Base-by-base conservation (phyloP, 1,284 basidiomycete species). In the Ustilago crameri region DNA sequence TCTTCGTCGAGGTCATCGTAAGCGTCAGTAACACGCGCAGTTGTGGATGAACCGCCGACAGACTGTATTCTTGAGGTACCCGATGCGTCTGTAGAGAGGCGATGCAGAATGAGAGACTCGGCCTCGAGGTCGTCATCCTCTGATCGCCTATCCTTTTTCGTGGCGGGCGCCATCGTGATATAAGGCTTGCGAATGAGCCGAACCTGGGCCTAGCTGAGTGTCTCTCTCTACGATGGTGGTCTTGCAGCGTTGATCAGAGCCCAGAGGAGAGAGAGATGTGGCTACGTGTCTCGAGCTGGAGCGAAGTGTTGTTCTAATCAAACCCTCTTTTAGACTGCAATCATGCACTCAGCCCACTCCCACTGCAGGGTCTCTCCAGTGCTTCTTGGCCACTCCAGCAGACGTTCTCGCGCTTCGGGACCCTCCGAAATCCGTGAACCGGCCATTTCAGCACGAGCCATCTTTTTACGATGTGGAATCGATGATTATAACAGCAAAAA, bases 21-120 rank as follows among this genome's bases (percentile, higher is more conserved):
- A 5, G 60, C 70, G 20, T 73, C 70, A 4, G 70, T 68, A 9
- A 61, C 64, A 17, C 70, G 62, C 3, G 64, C 32, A 3, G 30
- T 45, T 3, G 56, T 27, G n/a, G 12, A 40, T 9, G 50, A 35
- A 34, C 34, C 34, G 22, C 59, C 59, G 9, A 59, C 37, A 1
- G 64, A 55, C 38, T 58, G 64, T 15, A 73, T 64, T 2, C 56
- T 43, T 9, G 60, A 56, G 15, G 42, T 42, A 18, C 66, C 71
- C 1, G 56, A 50, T 7, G 59, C 58, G 40, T 69, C 71, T 49
- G 65, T 69, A 34, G 61, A 62, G 42, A 74, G 44, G 10, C 66
- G 65, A 23, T 74, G 71, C 3, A 74, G 62, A 27, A 74, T 69
- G 30, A 74, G 71, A 5, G 71, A 64, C 40, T 74, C 71, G 20